Evolutionary conservation across 2,329 filamentous ascomycete genomes (phyloP).

Genomic region (Aspergillus udagawae): DNA sequence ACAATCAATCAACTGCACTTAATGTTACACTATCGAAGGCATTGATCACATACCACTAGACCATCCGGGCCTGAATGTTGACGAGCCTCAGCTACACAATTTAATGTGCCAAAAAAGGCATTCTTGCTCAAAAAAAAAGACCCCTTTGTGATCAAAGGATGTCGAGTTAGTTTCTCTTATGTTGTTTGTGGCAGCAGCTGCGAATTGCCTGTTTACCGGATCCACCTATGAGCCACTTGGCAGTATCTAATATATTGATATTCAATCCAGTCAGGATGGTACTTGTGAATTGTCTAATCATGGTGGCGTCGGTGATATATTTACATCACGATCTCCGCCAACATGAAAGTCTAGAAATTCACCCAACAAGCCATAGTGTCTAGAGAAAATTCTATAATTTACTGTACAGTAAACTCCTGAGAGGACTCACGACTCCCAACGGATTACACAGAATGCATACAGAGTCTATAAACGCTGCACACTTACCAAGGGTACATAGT

Average conservation of each 20-base stretch:
- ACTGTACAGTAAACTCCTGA: neutral
- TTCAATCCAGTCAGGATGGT: neutral
- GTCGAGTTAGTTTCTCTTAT: too few relatives aligned
- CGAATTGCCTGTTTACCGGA: neutral
- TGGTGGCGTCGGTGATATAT: neutral
- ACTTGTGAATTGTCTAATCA: neutral
- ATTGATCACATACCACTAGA: too few relatives aligned
- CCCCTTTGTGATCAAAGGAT: too few relatives aligned
- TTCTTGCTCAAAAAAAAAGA: too few relatives aligned
- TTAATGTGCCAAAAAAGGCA: neutral
- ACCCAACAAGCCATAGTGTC: too few relatives aligned
- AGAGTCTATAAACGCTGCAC: neutral
- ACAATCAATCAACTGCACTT: too few relatives aligned
- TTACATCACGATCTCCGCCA: neutral
- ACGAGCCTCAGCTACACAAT: neutral
- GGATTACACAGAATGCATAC: neutral
- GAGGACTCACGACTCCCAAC: neutral
- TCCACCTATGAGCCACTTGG: neutral
- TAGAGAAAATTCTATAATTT: neutral
- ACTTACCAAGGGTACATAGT: neutral
- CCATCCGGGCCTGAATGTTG: slow-evolving; percentile 4
- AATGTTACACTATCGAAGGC: too few relatives aligned
- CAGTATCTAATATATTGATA: neutral
- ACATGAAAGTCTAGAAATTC: too few relatives aligned
- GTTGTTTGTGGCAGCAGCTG: neutral